Percentiles rank a stretch among this genome's conserved stretches.
phyloP scores from a whole-genome alignment of 352 stramenopile species.

The Phytophthora aleatoria region DNA sequence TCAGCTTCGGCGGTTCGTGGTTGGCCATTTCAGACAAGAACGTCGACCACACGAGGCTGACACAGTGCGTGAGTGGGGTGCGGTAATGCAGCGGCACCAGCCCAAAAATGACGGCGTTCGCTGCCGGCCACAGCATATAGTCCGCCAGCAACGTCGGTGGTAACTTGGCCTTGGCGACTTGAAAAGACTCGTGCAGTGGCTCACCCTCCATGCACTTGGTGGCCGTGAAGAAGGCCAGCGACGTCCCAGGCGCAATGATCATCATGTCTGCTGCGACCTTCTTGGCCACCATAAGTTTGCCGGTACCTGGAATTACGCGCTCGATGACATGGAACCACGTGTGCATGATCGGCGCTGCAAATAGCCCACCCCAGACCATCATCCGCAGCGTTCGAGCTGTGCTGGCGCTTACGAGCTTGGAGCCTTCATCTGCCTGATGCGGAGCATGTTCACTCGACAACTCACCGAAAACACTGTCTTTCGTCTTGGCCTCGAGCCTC shows the following conservation, averaged over 20 bases:
- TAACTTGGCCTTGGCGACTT: conserved; percentile 37
- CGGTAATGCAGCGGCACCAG: conserved; percentile 45
- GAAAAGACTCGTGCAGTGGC: conserved; percentile 24
- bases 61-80: conserved; percentile 42
- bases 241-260: conserved; percentile 37
- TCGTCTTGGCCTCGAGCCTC: conserved; percentile 25
- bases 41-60: conserved; percentile 46
- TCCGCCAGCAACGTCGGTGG: conserved; percentile 41
- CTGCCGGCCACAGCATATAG: conserved; percentile 48
- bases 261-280: conserved; percentile 48
- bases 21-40: conserved; percentile 44
- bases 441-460: conserved; percentile 4
- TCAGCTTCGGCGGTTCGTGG: conserved; percentile 23
- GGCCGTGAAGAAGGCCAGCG: conserved; percentile 38
- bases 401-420: conserved; percentile 17
- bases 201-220: conserved; percentile 41
- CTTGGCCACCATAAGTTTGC: conserved; percentile 34
- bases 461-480: conserved; percentile 12
- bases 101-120: conserved; percentile 41
- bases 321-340: conserved; percentile 89
- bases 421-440: neutral
- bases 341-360: conserved; percentile 86
- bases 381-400: conserved; percentile 62
- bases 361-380: conserved; percentile 80
- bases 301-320: conserved; percentile 28